Percentiles rank a stretch among this genome's conserved stretches.
phyloP scores from a whole-genome alignment of 75 land plant species.

The Chamaecyparis obtusa region DNA sequence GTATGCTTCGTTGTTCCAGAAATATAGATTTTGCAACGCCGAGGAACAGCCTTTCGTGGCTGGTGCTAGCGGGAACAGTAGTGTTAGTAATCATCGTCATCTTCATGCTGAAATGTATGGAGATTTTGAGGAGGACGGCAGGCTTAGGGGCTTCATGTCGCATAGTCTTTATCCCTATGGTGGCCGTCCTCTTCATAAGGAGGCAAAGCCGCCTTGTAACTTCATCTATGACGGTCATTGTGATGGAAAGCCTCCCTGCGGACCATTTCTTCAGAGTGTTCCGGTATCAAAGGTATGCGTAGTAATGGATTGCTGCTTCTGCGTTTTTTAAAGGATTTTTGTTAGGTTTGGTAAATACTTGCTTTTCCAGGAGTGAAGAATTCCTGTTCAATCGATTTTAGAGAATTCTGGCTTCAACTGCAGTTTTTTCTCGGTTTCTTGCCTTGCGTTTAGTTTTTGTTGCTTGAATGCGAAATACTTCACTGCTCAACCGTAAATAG shows the following conservation, averaged over 20 bases:
- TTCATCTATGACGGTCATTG: background rate
- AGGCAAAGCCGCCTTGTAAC: background rate
- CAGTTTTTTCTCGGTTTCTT: background rate
- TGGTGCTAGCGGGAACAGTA: background rate
- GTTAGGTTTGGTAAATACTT: background rate
- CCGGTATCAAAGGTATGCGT: background rate
- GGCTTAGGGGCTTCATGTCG: background rate
- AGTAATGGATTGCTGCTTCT: background rate
- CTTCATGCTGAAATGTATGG: background rate
- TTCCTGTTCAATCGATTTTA: background rate
- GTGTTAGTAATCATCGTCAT: background rate
- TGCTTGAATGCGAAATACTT: background rate
- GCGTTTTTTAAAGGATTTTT: background rate
- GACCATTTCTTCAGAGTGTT: conserved; percentile 6
- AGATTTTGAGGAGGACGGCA: background rate
- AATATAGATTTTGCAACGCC: background rate
- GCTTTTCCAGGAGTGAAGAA: background rate
- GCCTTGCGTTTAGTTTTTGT: no score
- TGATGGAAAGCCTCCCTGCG: background rate
- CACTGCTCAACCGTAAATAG: background rate
- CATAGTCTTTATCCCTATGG: background rate
- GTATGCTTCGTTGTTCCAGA: no score
- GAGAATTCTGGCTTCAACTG: background rate
- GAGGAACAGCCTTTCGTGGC: background rate
- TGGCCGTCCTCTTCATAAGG: background rate